A percentile compares a stretch with the other conserved stretches of the same genome.
These are phyloP conservation scores for Hypoxylon sp. DNA, from an alignment of 2,329 filamentous ascomycete species.

Conservation along the genomic window DNA sequence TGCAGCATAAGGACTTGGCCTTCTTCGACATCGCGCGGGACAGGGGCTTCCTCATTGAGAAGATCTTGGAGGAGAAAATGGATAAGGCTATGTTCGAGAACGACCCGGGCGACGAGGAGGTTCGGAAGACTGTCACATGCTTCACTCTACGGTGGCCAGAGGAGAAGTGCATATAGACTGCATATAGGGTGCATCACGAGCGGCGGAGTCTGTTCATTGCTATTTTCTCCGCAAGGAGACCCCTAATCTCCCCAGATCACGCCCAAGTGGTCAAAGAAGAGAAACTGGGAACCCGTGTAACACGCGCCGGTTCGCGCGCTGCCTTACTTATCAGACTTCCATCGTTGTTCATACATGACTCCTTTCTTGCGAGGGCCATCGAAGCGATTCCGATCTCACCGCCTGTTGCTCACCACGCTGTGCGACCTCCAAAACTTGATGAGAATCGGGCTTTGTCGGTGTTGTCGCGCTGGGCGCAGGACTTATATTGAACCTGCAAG, in stretches of 20 bases:
- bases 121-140: constrained; percentile 85
- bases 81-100: constrained; percentile 90
- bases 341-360: constrained; percentile 4
- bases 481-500: constrained; percentile 32
- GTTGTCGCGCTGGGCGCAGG: constrained; percentile 11
- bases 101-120: constrained; percentile 84
- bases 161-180: constrained; percentile 50
- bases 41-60: constrained; percentile 79
- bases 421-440: constrained; percentile 12
- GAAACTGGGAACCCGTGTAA: constrained; percentile 12
- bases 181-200: constrained; percentile 31
- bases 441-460: constrained; percentile 6
- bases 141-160: constrained; percentile 77
- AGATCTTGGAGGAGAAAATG: constrained; percentile 84
- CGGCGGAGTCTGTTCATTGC: constrained; percentile 17
- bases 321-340: constrained; percentile 10
- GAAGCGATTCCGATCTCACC: constrained; percentile 17
- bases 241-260: constrained; percentile 13
- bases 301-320: constrained; percentile 8
- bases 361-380: constrained; percentile 2
- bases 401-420: constrained; percentile 2
- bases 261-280: constrained; percentile 16
- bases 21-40: constrained; percentile 85
- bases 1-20: constrained; percentile 83
- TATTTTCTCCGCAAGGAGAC: constrained; percentile 13